phyloP scores from a whole-genome alignment of 495 filamentous ascomycete genomes.

The Penicillium roqueforti region DNA sequence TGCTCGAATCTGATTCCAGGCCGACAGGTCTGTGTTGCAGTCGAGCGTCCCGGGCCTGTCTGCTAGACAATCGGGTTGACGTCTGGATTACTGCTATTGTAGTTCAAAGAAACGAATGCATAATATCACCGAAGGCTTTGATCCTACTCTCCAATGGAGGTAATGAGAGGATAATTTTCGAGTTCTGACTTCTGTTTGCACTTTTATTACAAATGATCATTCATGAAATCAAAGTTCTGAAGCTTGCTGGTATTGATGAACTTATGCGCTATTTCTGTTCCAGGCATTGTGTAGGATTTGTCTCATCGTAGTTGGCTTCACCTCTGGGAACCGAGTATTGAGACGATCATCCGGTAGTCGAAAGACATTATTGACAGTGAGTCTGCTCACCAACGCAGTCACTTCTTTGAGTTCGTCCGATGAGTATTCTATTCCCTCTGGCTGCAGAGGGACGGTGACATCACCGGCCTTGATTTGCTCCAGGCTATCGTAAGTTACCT shows the following conservation, averaged over 20 bases:
- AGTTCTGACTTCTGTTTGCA: neutral
- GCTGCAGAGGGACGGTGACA: constrained; percentile 44
- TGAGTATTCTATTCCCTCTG: constrained; percentile 17
- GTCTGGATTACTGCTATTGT: neutral
- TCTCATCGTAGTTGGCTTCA: constrained; percentile 26
- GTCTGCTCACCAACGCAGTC: constrained; percentile 31
- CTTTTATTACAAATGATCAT: neutral
- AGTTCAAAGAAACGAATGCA: neutral
- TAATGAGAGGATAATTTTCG: neutral
- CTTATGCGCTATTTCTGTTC: constrained; percentile 5
- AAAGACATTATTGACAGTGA: constrained; percentile 34
- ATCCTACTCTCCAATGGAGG: neutral
- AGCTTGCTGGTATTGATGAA: neutral
- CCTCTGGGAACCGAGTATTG: constrained; percentile 26
- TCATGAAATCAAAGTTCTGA: neutral
- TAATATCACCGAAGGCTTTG: neutral
- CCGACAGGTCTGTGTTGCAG: constrained; percentile 20
- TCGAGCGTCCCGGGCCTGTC: constrained; percentile 6
- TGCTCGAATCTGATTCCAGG: constrained; percentile 29
- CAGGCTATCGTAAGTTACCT: constrained; percentile 44
- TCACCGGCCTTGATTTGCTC: constrained; percentile 44
- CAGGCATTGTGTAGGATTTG: constrained; percentile 28
- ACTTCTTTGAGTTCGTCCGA: constrained; percentile 28
- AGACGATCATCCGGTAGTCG: constrained; percentile 27
- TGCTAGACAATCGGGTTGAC: constrained; percentile 4